Percentiles rank a stretch among this genome's conserved stretches.
Evolutionary conservation across 192 early-diverging fungal genomes (phyloP).

Genomic region (Coemansia sp.): DNA sequence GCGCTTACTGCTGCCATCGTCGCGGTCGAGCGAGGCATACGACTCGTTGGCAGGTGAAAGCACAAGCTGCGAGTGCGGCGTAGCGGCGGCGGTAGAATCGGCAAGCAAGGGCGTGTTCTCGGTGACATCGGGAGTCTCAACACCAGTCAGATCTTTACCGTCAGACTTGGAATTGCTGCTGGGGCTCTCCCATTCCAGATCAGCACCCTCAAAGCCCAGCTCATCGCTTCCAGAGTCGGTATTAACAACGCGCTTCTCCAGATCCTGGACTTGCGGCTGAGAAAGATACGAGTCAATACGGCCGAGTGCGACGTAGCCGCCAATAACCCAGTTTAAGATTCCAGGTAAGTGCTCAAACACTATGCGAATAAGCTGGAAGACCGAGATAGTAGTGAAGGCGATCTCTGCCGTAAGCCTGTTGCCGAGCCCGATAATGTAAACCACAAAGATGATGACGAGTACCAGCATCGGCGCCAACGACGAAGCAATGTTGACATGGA

Average conservation of each 20-base stretch:
- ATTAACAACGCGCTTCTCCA: conserved; percentile 33
- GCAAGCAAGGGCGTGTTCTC: conserved; percentile 9
- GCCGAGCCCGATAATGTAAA: conserved; percentile 62
- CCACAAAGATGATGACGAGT: conserved; percentile 61
- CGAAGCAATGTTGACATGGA: conserved; percentile 57
- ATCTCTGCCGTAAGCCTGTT: conserved; percentile 64
- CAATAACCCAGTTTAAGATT: conserved; percentile 60
- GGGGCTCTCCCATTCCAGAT: conserved; percentile 37
- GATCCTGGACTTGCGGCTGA: conserved; percentile 68
- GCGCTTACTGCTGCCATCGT: neutral
- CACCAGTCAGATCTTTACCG: neutral
- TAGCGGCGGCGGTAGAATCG: neutral
- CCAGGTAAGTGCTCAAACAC: conserved; percentile 65
- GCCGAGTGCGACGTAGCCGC: conserved; percentile 63
- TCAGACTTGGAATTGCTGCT: conserved; percentile 8
- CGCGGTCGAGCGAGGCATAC: neutral
- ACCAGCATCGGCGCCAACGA: conserved; percentile 66
- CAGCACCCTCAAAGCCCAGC: conserved; percentile 29
- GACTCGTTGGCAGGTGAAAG: neutral
- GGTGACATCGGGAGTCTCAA: neutral
- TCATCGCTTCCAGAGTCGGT: neutral
- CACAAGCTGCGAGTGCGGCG: neutral
- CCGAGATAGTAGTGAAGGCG: conserved; percentile 71
- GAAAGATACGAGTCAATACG: conserved; percentile 76
- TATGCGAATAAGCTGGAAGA: conserved; percentile 67